These are phyloP conservation scores for Chaetomium fimeti DNA, from an alignment of 495 filamentous ascomycete species.

Conservation along the genomic window DNA sequence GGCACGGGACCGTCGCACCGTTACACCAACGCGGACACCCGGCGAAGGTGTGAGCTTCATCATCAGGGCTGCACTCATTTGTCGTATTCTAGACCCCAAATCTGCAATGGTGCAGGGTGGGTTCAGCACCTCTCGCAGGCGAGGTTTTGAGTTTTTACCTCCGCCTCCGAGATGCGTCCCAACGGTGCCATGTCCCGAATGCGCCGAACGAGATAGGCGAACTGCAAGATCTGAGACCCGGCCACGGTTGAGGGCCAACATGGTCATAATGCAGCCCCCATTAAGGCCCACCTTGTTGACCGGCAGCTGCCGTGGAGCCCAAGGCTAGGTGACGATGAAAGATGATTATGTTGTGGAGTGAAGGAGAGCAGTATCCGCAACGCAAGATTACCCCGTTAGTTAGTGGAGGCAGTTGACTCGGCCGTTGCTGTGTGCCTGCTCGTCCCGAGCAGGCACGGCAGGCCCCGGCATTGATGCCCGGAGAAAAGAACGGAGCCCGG, in stretches of 20 bases:
- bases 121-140: neutral
- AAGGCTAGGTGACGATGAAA: neutral
- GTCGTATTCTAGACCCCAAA: neutral
- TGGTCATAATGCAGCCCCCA: neutral
- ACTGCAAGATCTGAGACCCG: neutral
- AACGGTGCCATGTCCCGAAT: neutral
- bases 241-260: neutral
- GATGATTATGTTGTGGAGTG: neutral
- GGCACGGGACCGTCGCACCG: conserved; percentile 3
- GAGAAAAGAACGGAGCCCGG: neutral
- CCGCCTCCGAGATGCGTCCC: neutral
- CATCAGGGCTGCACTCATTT: neutral
- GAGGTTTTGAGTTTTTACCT: neutral
- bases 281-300: neutral
- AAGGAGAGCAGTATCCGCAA: neutral
- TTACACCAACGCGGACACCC: neutral
- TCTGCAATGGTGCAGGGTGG: neutral
- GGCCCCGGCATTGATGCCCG: neutral
- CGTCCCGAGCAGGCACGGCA: neutral
- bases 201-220: neutral
- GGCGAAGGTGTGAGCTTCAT: neutral
- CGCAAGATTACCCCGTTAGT: neutral
- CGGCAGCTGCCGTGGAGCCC: neutral
- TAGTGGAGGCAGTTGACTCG: neutral
- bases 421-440: neutral